Evolutionary conservation across 305 asterid genomes (phyloP).

Genomic region (Solanum hybrid): DNA sequence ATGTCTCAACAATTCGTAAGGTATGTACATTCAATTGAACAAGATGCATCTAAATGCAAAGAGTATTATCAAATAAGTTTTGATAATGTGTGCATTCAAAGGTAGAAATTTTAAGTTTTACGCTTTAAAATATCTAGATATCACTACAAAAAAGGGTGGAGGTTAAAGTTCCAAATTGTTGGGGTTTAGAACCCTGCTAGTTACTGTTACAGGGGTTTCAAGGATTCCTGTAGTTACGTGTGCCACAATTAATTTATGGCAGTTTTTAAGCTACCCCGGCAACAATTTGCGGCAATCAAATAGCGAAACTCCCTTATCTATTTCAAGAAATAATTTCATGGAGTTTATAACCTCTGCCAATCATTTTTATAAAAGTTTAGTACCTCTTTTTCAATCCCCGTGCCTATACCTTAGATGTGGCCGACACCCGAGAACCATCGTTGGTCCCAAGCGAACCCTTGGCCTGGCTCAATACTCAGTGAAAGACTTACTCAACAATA

Average conservation of each 20-base stretch:
- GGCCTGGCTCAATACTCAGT: background rate
- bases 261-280: background rate
- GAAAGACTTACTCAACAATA: background rate
- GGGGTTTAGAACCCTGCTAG: background rate
- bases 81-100: no score
- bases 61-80: background rate
- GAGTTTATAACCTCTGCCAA: background rate
- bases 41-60: no score
- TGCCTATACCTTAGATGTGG: rapidly evolving
- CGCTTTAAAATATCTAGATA: no score
- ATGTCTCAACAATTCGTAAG: background rate
- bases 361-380: no score
- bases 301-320: no score
- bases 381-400: background rate
- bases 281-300: background rate
- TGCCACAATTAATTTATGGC: background rate
- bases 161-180: background rate
- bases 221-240: no score
- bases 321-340: background rate
- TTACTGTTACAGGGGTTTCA: background rate
- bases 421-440: background rate
- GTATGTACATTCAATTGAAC: no score
- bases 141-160: background rate
- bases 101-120: no score
- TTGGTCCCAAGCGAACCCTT: background rate